Evolutionary conservation across 371 early-diverging fungal genomes (phyloP), one percentile per base, ranked within the genome.

Genomic region (Mucor irregularis): DNA sequence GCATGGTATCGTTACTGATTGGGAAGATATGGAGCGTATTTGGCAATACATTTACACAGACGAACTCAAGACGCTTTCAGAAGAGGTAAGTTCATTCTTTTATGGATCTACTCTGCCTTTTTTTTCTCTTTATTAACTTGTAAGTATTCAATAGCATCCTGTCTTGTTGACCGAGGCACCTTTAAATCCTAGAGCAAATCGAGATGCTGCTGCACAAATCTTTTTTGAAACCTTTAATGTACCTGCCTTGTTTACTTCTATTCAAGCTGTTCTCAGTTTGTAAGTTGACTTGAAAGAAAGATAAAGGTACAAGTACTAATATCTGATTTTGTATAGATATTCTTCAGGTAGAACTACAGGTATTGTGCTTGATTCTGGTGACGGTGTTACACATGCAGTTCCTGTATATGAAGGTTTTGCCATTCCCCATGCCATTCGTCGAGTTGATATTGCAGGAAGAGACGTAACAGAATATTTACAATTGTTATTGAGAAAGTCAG

Each of bases 211-310:
- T 25, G 94, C 95, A 33, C 95, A 96, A 74, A 90, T 97, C 55
- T 91, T 97, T 67, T 97, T 98, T 64, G 98, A 98, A 61, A 97
- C 97, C 5, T 98, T 97, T 80, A 96, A 96, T 59, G 94, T 92
- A 9, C 97, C 97, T 16, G 95, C 96, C 29, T 78, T 97, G 51
- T 95, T 91, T 70, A 86, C 94, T 42, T 92, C 94, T 21, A 90
- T 96, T 64, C 98, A 97, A 75, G 97, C 97, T 26, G 95, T 97
- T 7, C 85, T 98, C 30, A 89, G 93, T 62, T 87, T 96, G 43
- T 91, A 95, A 64, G 78, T 51, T 8, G 16, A 16, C 11, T 28
- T n/a, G n/a, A n/a, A 14, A 26, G 10, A 17, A 19, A 43, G 10
- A 30, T 17, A 44, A 21, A 35, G 7, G n/a, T 5, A 24, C 3